Conservation (phyloP, 2,329 filamentous ascomycete genomes). For the Tympanopsis confertula region DNA sequence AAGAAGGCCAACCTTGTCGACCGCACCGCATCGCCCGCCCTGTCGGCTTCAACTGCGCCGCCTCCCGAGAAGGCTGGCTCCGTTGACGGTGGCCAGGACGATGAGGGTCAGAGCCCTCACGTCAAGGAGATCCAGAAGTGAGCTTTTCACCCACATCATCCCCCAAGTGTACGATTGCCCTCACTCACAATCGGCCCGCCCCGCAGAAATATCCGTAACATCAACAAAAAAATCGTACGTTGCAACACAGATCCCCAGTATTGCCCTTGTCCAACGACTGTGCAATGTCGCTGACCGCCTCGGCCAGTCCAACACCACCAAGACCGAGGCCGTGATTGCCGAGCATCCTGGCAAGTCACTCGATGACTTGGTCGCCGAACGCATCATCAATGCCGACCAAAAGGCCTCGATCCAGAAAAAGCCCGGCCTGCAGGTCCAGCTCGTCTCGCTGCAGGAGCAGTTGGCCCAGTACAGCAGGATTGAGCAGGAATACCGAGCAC, state of each 20-base stretch:
- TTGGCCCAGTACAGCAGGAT: slow-evolving; percentile 64
- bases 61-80: slow-evolving; percentile 33
- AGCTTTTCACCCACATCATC: slow-evolving; percentile 16
- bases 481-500: slow-evolving; percentile 58
- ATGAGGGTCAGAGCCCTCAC: slow-evolving; percentile 60
- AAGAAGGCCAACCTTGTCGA: slow-evolving; percentile 53
- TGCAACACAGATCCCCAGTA: neutral
- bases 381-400: slow-evolving; percentile 72
- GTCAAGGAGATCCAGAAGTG: slow-evolving; percentile 87
- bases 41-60: slow-evolving; percentile 30
- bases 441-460: slow-evolving; percentile 63
- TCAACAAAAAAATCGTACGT: slow-evolving; percentile 88
- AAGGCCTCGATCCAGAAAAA: slow-evolving; percentile 70
- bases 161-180: slow-evolving; percentile 2
- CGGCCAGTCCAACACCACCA: slow-evolving; percentile 53
- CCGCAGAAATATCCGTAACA: slow-evolving; percentile 72
- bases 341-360: slow-evolving; percentile 61
- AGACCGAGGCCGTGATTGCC: slow-evolving; percentile 58
- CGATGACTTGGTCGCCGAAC: slow-evolving; percentile 59
- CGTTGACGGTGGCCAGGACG: slow-evolving; percentile 44
- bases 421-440: slow-evolving; percentile 56
- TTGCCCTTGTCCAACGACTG: neutral
- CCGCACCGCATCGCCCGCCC: slow-evolving; percentile 42
- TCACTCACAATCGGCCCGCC: neutral
- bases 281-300: neutral